Conservation (phyloP, 768 basidiomycete species). For the Trametes sanguinea region DNA sequence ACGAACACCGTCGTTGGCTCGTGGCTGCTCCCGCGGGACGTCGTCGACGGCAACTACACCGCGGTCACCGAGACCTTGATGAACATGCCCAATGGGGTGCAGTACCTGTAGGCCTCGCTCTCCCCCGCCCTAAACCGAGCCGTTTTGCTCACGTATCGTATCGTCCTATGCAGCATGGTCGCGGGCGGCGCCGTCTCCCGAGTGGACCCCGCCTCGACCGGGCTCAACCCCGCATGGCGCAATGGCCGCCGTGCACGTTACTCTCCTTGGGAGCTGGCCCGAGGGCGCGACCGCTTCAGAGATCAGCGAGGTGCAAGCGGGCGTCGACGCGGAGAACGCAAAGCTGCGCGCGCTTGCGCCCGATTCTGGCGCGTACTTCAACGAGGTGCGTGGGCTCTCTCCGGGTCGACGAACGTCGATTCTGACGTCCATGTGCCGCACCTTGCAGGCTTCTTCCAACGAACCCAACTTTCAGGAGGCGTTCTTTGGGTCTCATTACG, state of each 20-base stretch:
- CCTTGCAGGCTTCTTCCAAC: no score
- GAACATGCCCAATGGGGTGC: neutral
- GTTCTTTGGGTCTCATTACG: constrained; percentile 51
- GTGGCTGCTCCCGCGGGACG: constrained; percentile 23
- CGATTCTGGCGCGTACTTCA: constrained; percentile 39
- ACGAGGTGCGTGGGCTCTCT: no score
- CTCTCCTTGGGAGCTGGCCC: constrained; percentile 23
- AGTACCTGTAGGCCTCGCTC: neutral
- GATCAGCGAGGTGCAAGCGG: constrained; percentile 21
- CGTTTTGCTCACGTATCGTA: neutral
- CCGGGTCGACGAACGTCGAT: no score
- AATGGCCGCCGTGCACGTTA: constrained; percentile 38
- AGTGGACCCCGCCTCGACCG: constrained; percentile 40
- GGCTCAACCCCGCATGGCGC: constrained; percentile 54
- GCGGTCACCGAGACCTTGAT: constrained; percentile 13
- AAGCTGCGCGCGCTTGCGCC: constrained; percentile 36
- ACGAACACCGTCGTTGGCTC: constrained; percentile 19
- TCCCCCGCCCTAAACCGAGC: neutral
- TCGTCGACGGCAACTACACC: constrained; percentile 13
- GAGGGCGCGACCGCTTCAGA: constrained; percentile 22
- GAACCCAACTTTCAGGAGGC: constrained; percentile 19
- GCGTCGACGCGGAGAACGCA: constrained; percentile 20
- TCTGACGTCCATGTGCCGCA: no score
- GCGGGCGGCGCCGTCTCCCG: constrained; percentile 46
- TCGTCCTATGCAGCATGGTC: constrained; percentile 36